Percentiles rank a stretch among this genome's conserved stretches.
Evolutionary conservation across 805 yeast genomes (phyloP).

Genomic region (Kodamaea restingae): DNA sequence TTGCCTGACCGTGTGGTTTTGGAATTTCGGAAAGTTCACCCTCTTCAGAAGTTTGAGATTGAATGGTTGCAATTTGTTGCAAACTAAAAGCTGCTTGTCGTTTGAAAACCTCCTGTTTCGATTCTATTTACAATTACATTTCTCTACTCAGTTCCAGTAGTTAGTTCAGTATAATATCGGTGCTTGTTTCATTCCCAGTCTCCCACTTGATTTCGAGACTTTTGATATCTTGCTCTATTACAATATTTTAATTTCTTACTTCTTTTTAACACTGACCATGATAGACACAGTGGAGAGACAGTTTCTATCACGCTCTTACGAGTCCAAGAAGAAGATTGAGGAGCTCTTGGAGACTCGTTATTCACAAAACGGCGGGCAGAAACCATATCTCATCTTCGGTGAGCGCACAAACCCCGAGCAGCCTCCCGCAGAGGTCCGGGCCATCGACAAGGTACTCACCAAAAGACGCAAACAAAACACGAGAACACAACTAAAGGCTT

Average conservation of each 20-base stretch:
- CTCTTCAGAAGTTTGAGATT: too few species aligned
- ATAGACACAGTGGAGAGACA: conserved; percentile 44
- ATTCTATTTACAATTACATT: too few species aligned
- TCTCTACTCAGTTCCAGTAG: too few species aligned
- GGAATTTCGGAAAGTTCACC: too few species aligned
- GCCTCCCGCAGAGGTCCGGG: conserved; percentile 1
- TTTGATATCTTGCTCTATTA: too few species aligned
- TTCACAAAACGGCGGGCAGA: conserved; percentile 43
- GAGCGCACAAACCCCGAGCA: conserved; percentile 8
- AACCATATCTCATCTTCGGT: conserved; percentile 34
- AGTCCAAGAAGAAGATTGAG: conserved; percentile 32
- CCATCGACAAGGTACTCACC: conserved; percentile 16
- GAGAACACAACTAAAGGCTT: conserved; percentile 40
- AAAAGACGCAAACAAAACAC: conserved; percentile 23
- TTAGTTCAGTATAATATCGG: too few species aligned
- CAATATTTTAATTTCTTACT: not conserved
- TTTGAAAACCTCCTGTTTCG: too few species aligned
- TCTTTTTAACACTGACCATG: conserved; percentile 4
- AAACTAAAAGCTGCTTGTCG: too few species aligned
- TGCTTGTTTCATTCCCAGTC: too few species aligned
- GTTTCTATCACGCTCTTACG: conserved; percentile 43
- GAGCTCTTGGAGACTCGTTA: conserved; percentile 44
- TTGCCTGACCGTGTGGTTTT: too few species aligned
- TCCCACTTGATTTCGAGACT: too few species aligned
- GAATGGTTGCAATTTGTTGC: too few species aligned